phyloP scores from a whole-genome alignment of 176 grass and related monocot species.

The Oryza longistaminata region DNA sequence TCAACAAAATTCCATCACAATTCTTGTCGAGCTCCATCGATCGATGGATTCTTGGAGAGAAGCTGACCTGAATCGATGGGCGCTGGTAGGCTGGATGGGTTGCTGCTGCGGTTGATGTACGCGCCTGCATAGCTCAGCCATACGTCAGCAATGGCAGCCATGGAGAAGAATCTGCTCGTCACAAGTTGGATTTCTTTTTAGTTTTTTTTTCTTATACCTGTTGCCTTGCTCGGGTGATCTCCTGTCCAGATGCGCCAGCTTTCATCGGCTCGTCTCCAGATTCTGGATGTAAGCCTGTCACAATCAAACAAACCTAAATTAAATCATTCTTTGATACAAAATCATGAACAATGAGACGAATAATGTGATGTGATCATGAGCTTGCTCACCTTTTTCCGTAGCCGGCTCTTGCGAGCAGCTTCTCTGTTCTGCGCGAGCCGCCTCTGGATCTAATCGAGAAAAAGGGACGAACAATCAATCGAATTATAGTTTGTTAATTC shows the following conservation, averaged over 20 bases:
- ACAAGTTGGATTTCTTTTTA: too few species aligned
- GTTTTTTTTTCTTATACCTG: conserved; percentile 28
- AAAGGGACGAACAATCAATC: not conserved
- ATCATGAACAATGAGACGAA: not conserved
- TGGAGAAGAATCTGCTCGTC: too few species aligned
- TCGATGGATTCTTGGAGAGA: not conserved
- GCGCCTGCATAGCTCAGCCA: conserved; percentile 42
- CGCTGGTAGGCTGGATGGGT: conserved; percentile 21
- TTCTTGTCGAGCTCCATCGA: not conserved
- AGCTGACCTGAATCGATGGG: conserved; percentile 58
- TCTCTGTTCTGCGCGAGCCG: conserved; percentile 62
- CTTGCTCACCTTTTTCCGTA: conserved; percentile 53
- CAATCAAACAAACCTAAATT: not conserved
- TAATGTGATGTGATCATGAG: not conserved
- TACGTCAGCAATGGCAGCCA: not conserved
- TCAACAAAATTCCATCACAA: not conserved
- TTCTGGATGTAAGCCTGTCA: conserved; percentile 86
- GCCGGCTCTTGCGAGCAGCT: conserved; percentile 57
- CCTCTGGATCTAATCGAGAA: conserved; percentile 4
- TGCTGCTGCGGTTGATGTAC: conserved; percentile 44
- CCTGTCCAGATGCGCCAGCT: conserved; percentile 79
- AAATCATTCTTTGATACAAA: not conserved
- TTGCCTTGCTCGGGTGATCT: conserved; percentile 49
- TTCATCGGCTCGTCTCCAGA: conserved; percentile 79
- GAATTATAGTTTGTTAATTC: not conserved